Base-by-base conservation (phyloP, 805 yeast species). In the Hanseniaspora mollemarum region DNA sequence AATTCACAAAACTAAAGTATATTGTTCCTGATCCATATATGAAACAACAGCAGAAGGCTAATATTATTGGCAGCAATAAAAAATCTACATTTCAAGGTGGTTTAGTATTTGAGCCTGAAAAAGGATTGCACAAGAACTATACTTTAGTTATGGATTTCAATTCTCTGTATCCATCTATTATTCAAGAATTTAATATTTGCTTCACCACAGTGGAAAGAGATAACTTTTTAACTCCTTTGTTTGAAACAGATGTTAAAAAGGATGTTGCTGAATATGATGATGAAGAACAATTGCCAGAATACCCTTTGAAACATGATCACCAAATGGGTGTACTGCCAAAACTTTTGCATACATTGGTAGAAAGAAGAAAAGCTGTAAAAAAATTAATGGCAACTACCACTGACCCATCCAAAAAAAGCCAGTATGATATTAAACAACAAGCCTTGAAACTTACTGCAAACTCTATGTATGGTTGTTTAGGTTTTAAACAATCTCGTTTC, bases 381-480 rank as follows among this genome's bases (percentile, higher is more conserved):
- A 81, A 79, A 57, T 67, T 87, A 33, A 74, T 92, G 74, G 87
- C 87, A 59, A 81, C 79, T 56, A 81, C 88, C 31, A 73, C 75
- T 40, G 77, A 80, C 21, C 71, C 78, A 0, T 67, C 71, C 49
- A 87, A 85, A 62, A 77, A 67, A 52, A 82, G 85, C 0, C 96
- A 90, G 61, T 87, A 83, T 71, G 97, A 92, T 64, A 87, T 88
- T 61, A 86, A 88, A 61, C 98, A 92, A 66, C 94, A 83, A 64
- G 97, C 98, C 0, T 75, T 92, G 63, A 92, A 92, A 64, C 73
- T 92, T 62, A 94, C 98, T 2, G 98, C 98, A 26, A 92, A 92
- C 67, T 92, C 98, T n/a, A 90, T 92, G 96, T 92, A 92, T 68
- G 98, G 98, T 62, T 92, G 97, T 75, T 74, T 92, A 59, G 98